phyloP scores from a whole-genome alignment of 768 basidiomycete species.

The Suillus occidentalis region DNA sequence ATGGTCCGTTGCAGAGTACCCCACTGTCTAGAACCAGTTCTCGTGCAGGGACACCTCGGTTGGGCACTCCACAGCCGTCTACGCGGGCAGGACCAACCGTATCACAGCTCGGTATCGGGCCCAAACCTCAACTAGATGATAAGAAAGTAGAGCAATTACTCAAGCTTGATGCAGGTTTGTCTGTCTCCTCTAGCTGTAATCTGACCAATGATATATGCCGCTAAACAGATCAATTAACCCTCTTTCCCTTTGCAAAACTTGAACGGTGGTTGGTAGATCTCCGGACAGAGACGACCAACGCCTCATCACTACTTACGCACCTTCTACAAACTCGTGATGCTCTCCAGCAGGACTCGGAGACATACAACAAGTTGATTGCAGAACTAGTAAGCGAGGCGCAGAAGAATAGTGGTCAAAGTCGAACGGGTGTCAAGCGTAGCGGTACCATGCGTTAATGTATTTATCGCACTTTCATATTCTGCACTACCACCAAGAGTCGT shows the following conservation, averaged over 20 bases:
- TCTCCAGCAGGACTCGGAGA: constrained; percentile 84
- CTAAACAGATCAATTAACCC: constrained; percentile 61
- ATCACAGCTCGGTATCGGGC: constrained; percentile 59
- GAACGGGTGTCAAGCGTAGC: constrained; percentile 46
- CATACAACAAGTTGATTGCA: constrained; percentile 87
- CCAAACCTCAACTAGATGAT: constrained; percentile 72
- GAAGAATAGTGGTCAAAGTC: constrained; percentile 69
- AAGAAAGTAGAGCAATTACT: constrained; percentile 66
- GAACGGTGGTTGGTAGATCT: constrained; percentile 69
- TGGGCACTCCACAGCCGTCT: constrained; percentile 46
- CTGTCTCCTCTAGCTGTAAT: background rate
- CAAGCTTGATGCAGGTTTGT: constrained; percentile 63
- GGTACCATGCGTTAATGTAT: constrained; percentile 41
- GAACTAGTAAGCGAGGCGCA: constrained; percentile 92
- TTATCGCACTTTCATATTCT: background rate
- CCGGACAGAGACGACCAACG: constrained; percentile 68
- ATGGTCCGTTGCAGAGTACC: constrained; percentile 30
- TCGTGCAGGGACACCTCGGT: constrained; percentile 50
- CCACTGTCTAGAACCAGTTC: constrained; percentile 43
- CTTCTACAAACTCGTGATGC: constrained; percentile 79
- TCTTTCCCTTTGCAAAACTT: constrained; percentile 68
- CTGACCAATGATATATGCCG: constrained; percentile 6
- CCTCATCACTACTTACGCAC: constrained; percentile 77
- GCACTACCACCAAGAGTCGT: background rate
- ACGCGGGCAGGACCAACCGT: constrained; percentile 28